Conservation (phyloP, 1,139 yeast species). For the Pichia sp. region DNA sequence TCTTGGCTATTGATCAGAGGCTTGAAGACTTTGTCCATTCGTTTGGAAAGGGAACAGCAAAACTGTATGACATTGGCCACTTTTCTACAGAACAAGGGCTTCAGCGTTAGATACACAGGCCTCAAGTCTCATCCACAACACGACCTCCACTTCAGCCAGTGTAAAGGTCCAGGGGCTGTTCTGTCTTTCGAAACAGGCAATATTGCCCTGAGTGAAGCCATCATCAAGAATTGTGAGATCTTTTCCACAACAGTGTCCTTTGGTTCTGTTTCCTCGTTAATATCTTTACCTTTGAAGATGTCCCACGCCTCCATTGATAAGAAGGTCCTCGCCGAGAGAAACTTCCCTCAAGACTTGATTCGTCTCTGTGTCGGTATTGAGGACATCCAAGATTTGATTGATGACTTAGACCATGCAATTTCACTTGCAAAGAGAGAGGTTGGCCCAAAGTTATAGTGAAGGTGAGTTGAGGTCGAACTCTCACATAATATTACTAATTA, state of each 20-base stretch:
- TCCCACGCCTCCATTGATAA: constrained; percentile 95
- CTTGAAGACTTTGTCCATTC: constrained; percentile 74
- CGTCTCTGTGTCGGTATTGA: constrained; percentile 88
- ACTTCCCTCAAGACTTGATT: constrained; percentile 85
- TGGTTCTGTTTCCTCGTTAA: constrained; percentile 89
- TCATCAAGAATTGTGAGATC: constrained; percentile 68
- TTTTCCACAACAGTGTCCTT: constrained; percentile 91
- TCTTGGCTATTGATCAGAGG: constrained; percentile 87
- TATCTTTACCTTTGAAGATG: constrained; percentile 92
- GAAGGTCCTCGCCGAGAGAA: constrained; percentile 78
- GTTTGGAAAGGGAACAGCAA: constrained; percentile 82
- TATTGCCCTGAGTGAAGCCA: constrained; percentile 59
- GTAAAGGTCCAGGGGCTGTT: constrained; percentile 87
- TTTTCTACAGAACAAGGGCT: constrained; percentile 57
- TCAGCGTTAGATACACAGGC: constrained; percentile 82
- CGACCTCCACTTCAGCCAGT: constrained; percentile 70
- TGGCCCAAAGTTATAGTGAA: constrained; percentile 24
- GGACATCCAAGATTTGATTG: constrained; percentile 59
- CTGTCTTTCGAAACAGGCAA: constrained; percentile 83
- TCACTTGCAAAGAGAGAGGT: constrained; percentile 39
- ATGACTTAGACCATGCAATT: constrained; percentile 69
- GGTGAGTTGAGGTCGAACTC: too few relatives aligned
- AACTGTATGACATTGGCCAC: constrained; percentile 73
- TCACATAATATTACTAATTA: too few relatives aligned
- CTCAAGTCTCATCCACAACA: constrained; percentile 76